Evolutionary conservation across 179 eudicot genomes (phyloP), one percentile per base, ranked within the genome.

Genomic region (Corrigiola litoralis): DNA sequence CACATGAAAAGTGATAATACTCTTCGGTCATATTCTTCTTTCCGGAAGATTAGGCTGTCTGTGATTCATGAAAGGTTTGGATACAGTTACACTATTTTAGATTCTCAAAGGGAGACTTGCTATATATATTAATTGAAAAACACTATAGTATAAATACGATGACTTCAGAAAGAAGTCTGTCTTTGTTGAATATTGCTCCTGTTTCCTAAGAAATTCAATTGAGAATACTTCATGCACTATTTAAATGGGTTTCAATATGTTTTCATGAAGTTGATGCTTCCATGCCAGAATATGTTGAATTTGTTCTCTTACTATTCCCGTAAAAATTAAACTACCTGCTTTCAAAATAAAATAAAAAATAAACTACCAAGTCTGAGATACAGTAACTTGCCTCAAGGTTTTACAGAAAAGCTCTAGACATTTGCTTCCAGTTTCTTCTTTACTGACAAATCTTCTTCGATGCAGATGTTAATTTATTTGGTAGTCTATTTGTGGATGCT

Each of bases 381-480:
- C 18, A 8, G 29, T 41, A 23, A 61, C 23, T 27, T 28, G 38
- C 21, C 17, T 18, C 7, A 24, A 31, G 46, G 27, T 14, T 29
- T 29, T 61, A 12, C 29, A 28, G 9, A 37, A 55, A 56, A 16
- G 13, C 33, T 38, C 59, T 60, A 27, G 11, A 4, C 28, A 27
- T 25, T 23, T 12, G 36, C 62, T 41, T 51, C 16, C 20, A 9
- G 27, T 14, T 47, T 5, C 34, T 50, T 24, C 3, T 20, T 25
- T 12, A 2, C 17, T 24, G 36, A 18, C 7, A 18, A 60, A 44
- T 33, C n/a, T 50, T 67, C 21, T 37, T 61, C 17, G 47, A 41
- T 69, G 54, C 85, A 85, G 95, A 61, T 63, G 71, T 65, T 51
- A 74, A 40, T 67, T 73, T 67, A 49, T 74, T 68, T 68, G 84